Base-by-base conservation (phyloP, 2,329 filamentous ascomycete species). In the Colletotrichum spinosum region DNA sequence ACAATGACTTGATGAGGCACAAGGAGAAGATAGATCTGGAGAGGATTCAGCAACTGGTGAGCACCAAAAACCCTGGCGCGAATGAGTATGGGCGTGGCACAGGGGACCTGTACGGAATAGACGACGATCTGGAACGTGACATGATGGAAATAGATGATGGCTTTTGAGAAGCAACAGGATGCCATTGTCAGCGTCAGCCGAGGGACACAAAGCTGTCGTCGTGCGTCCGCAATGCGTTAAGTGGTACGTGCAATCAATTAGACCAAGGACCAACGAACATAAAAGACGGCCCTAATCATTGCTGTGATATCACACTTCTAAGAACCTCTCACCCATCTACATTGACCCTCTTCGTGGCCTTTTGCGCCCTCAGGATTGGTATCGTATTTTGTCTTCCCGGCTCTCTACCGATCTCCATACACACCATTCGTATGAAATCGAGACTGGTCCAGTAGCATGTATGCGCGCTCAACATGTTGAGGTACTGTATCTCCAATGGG, bases 401-500 rank as follows among this genome's bases (percentile, higher is more conserved):
- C 70, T 84, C 84, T 68, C 95, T 83, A 3, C 94, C 94, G 70
- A 97, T 89, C 78, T 99, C 96, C 38, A 95, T 83, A 48, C 97
- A 97, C 54, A 98, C 79, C 82, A 98, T 90, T 49, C 94, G 83
- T n/a, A 97, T 90, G 75, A 99, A 94, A 75, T 98, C 96, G 35
- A 83, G 87, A 71, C 92, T 89, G 2, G 88, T 86, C 96, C 96
- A 99, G 77, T 99, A 99, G 75, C 92, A 95, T 60, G 92, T 94
- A 77, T 99, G 96, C 8, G 96, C 96, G 62, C 93, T 92, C 59
- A 99, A 80, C 96, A 99, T 99, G 70, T 97, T 97, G 41, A 98
- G 79, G 75, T 99, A 99, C 78, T 98, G 94, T 33, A 97, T 94
- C 77, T 97, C 96, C 41, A 99, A 81, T 4, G 94, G 91, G 0